Evolutionary conservation across 2,329 filamentous ascomycete genomes (phyloP).

Genomic region (Colletotrichum simmondsii): DNA sequence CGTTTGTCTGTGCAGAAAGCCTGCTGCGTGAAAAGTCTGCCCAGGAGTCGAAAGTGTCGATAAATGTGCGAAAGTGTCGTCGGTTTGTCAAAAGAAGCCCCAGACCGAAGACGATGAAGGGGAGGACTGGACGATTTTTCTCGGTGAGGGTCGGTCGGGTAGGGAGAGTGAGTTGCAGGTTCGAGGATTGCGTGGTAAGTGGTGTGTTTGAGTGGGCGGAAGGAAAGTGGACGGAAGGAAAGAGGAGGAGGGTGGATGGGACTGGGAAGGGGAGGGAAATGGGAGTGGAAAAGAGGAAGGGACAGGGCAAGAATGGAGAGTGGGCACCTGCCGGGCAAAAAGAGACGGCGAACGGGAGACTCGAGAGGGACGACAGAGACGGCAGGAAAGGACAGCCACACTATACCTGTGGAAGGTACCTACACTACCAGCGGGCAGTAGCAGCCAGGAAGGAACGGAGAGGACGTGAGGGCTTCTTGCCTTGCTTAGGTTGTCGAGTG

Average conservation of each 20-base stretch:
- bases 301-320: constrained; percentile 7
- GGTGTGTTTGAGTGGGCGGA: not conserved
- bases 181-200: not conserved
- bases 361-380: not conserved
- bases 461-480: not conserved
- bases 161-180: not conserved
- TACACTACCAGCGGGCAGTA: not conserved
- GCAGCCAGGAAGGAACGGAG: not conserved
- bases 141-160: constrained; percentile 28
- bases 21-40: not conserved
- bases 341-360: not conserved
- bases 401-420: not conserved
- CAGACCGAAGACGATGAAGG: not conserved
- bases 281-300: not conserved
- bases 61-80: not conserved
- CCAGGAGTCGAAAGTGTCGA: not conserved
- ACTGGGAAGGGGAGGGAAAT: not conserved
- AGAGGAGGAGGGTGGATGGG: not conserved
- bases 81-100: not conserved
- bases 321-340: constrained; percentile 1
- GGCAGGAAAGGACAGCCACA: not conserved
- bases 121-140: constrained; percentile 8
- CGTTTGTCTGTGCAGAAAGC: constrained; percentile 19
- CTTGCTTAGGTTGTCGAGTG: not conserved
- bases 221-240: not conserved